Evolutionary conservation across 2,329 filamentous ascomycete species (phyloP).

Genomic region (Achaetomium macrosporum): DNA sequence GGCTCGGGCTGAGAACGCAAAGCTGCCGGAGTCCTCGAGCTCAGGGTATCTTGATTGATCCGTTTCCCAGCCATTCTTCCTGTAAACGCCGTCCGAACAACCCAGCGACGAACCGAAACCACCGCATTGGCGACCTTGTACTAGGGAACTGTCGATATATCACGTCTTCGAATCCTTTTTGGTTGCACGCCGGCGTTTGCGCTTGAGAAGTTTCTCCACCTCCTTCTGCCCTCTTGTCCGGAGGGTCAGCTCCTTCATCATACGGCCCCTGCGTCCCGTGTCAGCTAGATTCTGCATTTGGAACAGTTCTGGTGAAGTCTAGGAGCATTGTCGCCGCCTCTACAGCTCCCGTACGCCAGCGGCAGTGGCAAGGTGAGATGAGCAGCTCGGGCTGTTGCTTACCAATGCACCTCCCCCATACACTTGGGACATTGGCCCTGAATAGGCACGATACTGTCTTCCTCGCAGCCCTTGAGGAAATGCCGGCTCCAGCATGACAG

Average conservation of each 20-base stretch:
- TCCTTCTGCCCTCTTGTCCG: constrained; percentile 65
- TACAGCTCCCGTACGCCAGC: too few species aligned
- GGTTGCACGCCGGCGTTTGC: constrained; percentile 29
- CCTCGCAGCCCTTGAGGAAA: constrained; percentile 35
- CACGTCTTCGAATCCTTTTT: constrained; percentile 8
- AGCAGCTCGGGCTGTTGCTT: too few species aligned
- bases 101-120: background rate
- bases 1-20: too few species aligned
- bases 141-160: background rate
- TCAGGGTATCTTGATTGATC: background rate
- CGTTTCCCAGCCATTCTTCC: too few species aligned
- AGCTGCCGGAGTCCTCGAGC: too few species aligned
- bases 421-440: constrained; percentile 69
- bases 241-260: constrained; percentile 78
- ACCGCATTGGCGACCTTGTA: constrained; percentile 3
- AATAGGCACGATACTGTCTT: constrained; percentile 56
- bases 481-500: constrained; percentile 54
- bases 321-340: too few species aligned
- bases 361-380: too few species aligned
- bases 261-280: constrained; percentile 43
- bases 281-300: too few species aligned
- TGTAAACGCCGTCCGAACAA: background rate
- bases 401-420: constrained; percentile 53
- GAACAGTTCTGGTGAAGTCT: too few species aligned
- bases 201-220: constrained; percentile 61